Base-by-base conservation (phyloP, 2,329 filamentous ascomycete genomes). In the Aspergillus ochraceoroseus region DNA sequence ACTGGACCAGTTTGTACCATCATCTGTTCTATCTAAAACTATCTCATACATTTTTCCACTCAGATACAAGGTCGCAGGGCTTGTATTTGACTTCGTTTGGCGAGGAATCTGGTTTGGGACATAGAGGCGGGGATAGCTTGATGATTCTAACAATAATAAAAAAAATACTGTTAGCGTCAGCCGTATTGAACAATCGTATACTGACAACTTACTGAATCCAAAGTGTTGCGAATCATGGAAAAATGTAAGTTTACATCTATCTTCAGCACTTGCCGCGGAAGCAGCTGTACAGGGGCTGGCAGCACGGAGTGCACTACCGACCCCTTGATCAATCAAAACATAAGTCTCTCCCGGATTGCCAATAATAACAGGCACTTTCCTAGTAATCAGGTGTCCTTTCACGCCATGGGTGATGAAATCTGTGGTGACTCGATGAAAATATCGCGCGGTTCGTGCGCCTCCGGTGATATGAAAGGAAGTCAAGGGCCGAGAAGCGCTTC, bases 161-260 rank as follows among this genome's bases (percentile, higher is more conserved):
- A 42, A 11, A 22, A 2, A n/a, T n/a, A n/a, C n/a, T 46, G 26
- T 52, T 48, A 51, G 25, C 9, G 41, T 23, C 15, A 22, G 33
- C 19, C 42, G 25, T 40, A 39, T 5, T 13, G 35, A 40, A 40
- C 7, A 15, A 19, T 22, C 18, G 20, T 31, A 34, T 28, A 2
- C 28, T 22, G 20, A 22, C 9, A 22, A 39, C 48, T 41, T 43
- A 57, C 55, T 43, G 45, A 51, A 43, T 3, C 56, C 51, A 42
- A 59, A 59, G 32, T 55, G 43, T 30, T 49, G 49, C 5, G 48
- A 51, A 25, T 56, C 48, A 35, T 58, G 51, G 42, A 55, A 59
- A 46, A 51, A 58, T 28, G 41, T 46, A 36, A 58, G 37, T 49
- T 52, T 51, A 45, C 51, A 59, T 44, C 40, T 48, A 23, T 53